phyloP scores from a whole-genome alignment of 805 yeast species.

The Torulaspora quercuum region DNA sequence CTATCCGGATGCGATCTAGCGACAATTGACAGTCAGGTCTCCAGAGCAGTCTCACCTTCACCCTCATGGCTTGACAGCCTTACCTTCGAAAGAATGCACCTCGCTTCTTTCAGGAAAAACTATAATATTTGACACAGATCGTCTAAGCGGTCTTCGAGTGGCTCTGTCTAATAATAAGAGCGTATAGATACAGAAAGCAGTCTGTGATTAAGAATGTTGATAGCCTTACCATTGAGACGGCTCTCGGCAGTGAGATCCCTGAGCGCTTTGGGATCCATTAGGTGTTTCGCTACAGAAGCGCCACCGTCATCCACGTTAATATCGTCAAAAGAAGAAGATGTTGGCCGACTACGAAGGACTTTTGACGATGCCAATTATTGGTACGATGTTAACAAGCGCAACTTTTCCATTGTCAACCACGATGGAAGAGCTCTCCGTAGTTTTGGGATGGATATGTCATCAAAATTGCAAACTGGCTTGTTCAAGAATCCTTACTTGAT shows the following conservation, averaged over 20 bases:
- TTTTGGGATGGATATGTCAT: slow-evolving; percentile 9
- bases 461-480: slow-evolving; percentile 50
- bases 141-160: no score
- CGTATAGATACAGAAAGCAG: no score
- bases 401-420: slow-evolving; percentile 13
- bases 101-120: no score
- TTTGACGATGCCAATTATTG: slow-evolving; percentile 64
- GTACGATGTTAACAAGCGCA: slow-evolving; percentile 45
- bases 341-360: slow-evolving; percentile 30
- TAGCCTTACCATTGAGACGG: neutral
- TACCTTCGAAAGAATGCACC: no score
- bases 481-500: slow-evolving; percentile 69
- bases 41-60: no score
- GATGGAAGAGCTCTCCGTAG: slow-evolving; percentile 8
- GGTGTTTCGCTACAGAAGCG: slow-evolving; percentile 5
- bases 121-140: no score
- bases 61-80: no score
- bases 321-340: neutral
- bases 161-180: no score
- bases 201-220: no score
- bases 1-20: no score
- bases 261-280: neutral
- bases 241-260: neutral
- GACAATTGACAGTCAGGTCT: no score
- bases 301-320: neutral